These are phyloP conservation scores for Penicillium occitanis DNA, from an alignment of 2,329 filamentous ascomycete species.

Conservation along the genomic window DNA sequence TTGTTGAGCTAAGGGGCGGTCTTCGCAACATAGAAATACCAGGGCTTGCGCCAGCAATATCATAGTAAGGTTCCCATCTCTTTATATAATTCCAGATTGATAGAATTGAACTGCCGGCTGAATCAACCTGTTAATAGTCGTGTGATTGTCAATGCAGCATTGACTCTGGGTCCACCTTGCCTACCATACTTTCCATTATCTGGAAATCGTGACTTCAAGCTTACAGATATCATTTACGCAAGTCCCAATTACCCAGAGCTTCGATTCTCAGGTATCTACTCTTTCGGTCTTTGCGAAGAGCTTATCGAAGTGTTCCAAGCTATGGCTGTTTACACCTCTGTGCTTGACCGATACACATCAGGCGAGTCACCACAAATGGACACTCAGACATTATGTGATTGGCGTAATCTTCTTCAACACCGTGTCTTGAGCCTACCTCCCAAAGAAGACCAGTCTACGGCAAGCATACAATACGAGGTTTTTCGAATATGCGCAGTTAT, in stretches of 20 bases:
- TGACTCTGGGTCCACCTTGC: background rate
- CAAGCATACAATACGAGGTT: background rate
- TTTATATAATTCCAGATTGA: background rate
- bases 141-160: slow-evolving; percentile 23
- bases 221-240: background rate
- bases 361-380: slow-evolving; percentile 24
- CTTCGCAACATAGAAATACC: slow-evolving; percentile 34
- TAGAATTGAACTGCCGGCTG: background rate
- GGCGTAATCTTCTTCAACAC: slow-evolving; percentile 43
- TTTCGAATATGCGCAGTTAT: background rate
- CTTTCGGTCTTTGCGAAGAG: background rate
- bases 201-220: background rate
- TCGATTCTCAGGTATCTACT: background rate
- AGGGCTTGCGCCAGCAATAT: slow-evolving; percentile 35
- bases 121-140: slow-evolving; percentile 9
- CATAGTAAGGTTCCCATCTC: slow-evolving; percentile 33
- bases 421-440: slow-evolving; percentile 35
- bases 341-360: slow-evolving; percentile 29
- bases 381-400: slow-evolving; percentile 33
- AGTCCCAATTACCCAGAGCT: background rate
- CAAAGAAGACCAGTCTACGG: slow-evolving; percentile 20
- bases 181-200: background rate
- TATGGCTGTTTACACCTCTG: slow-evolving; percentile 33
- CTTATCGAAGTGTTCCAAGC: background rate
- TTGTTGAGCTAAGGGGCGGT: background rate